Evolutionary conservation across 169 alveolate species (phyloP).

Genomic region (Sarcocystis neurona): DNA sequence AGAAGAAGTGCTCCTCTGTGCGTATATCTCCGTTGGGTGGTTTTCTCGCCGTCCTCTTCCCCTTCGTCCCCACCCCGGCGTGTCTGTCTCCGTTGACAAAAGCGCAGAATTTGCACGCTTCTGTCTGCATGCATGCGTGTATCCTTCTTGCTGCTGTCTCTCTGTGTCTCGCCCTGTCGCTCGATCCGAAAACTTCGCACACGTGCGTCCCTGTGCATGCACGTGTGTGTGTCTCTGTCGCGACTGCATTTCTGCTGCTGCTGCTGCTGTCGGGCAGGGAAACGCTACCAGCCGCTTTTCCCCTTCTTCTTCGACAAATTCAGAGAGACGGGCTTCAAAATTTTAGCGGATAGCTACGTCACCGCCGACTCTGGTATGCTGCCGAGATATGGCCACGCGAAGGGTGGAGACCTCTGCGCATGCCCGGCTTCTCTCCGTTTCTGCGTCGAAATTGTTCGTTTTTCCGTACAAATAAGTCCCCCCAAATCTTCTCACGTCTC

Average conservation of each 20-base stretch:
- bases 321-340: conserved; percentile 30
- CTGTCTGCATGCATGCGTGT: neutral
- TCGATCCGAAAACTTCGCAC: too few relatives aligned
- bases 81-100: neutral
- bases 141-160: neutral
- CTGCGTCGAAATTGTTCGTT: too few relatives aligned
- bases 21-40: too few relatives aligned
- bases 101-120: neutral
- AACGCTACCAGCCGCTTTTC: conserved; percentile 91
- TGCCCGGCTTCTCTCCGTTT: too few relatives aligned
- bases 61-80: too few relatives aligned
- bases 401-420: neutral
- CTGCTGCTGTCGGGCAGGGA: conserved; percentile 71
- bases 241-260: neutral
- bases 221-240: neutral
- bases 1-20: too few relatives aligned
- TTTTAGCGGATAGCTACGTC: conserved; percentile 48
- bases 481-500: too few relatives aligned
- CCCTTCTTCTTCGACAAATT: conserved; percentile 72
- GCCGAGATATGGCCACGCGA: neutral
- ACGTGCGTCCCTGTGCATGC: too few relatives aligned
- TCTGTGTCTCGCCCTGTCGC: neutral
- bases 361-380: conserved; percentile 37
- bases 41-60: too few relatives aligned
- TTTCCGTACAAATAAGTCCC: too few relatives aligned